These are phyloP conservation scores for Linum trigynum DNA, from an alignment of 345 rosid genomes.

Conservation along the genomic window DNA sequence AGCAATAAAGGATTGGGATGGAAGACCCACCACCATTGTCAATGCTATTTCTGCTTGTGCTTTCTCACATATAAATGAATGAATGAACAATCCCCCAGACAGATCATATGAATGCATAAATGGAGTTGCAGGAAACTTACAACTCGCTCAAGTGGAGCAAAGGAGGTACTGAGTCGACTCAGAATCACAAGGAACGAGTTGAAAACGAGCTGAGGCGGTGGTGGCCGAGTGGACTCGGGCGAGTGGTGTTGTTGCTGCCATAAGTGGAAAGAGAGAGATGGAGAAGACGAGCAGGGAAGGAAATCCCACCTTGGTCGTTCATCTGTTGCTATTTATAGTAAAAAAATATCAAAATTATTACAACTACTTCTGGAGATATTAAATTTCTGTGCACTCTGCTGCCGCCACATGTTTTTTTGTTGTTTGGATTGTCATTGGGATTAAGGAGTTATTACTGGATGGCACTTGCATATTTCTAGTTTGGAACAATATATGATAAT, in stretches of 20 bases:
- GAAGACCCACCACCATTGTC: neutral
- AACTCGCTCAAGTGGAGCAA: neutral
- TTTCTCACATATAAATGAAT: neutral
- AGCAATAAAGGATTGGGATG: neutral
- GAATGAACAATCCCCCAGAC: neutral
- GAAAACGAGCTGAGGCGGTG: neutral
- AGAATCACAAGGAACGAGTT: neutral
- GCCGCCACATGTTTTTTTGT: too few relatives aligned
- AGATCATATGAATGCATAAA: neutral
- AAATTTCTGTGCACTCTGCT: neutral
- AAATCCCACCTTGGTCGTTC: neutral
- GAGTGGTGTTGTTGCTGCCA: neutral
- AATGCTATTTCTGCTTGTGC: neutral
- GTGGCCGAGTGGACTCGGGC: neutral
- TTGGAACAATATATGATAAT: too few relatives aligned
- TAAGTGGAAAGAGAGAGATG: neutral
- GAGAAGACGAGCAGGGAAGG: neutral
- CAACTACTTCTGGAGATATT: neutral
- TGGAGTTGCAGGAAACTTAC: neutral
- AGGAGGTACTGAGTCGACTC: neutral
- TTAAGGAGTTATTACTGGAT: too few relatives aligned
- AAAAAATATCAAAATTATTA: too few relatives aligned
- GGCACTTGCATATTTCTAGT: too few relatives aligned
- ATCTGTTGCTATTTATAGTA: neutral
- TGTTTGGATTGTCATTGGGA: too few relatives aligned